Evolutionary conservation across 352 stramenopile species (phyloP).

Genomic region (Phytopythium boreale): DNA sequence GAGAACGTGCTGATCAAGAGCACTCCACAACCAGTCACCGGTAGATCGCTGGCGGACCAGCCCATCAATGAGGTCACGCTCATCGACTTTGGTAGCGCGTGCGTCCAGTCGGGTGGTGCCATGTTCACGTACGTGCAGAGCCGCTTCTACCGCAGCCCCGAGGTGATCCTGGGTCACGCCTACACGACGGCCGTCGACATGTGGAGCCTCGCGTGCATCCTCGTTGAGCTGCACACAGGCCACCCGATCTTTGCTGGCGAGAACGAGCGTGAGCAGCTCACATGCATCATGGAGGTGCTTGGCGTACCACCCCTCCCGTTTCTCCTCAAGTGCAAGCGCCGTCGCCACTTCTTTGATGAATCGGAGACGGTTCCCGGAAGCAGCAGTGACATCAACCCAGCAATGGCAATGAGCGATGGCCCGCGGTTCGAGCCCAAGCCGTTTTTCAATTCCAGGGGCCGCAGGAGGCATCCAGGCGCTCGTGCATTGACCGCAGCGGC

Average conservation of each 20-base stretch:
- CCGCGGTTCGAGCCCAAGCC: slow-evolving; percentile 32
- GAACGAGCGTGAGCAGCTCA: slow-evolving; percentile 80
- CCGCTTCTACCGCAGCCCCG: slow-evolving; percentile 96
- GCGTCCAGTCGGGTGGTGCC: slow-evolving; percentile 75
- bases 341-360: slow-evolving; percentile 69
- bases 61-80: slow-evolving; percentile 50
- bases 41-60: slow-evolving; percentile 35
- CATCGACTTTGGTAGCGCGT: slow-evolving; percentile 98
- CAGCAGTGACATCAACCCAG: too few species aligned
- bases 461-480: slow-evolving; percentile 35
- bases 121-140: slow-evolving; percentile 98
- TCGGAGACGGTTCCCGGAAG: not conserved
- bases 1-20: slow-evolving; percentile 91
- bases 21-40: slow-evolving; percentile 7
- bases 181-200: slow-evolving; percentile 85
- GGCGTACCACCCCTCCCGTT: slow-evolving; percentile 43
- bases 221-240: slow-evolving; percentile 80
- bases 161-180: slow-evolving; percentile 94
- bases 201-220: slow-evolving; percentile 89
- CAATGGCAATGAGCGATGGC: not conserved
- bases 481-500: slow-evolving; percentile 33
- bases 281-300: slow-evolving; percentile 85
- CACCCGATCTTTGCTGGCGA: slow-evolving; percentile 84
- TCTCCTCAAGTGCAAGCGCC: slow-evolving; percentile 48
- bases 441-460: slow-evolving; percentile 63